These are phyloP conservation scores for Penicillium arizonense DNA, from an alignment of 495 filamentous ascomycete species.

Conservation along the genomic window DNA sequence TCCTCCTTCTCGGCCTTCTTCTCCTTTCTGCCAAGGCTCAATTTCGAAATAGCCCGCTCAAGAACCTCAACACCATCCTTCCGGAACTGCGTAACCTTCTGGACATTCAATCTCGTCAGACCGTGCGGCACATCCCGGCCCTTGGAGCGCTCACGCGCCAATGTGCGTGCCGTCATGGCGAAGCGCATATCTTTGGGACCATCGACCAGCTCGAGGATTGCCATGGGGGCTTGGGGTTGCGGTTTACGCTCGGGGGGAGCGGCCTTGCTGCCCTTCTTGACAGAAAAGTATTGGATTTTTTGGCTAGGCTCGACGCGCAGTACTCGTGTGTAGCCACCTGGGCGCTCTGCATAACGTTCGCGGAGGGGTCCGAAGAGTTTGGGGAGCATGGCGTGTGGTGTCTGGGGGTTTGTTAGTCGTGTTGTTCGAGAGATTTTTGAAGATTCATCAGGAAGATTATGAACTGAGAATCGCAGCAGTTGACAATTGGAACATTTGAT, in stretches of 20 bases:
- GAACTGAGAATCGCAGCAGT: not conserved
- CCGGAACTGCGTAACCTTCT: conserved; percentile 82
- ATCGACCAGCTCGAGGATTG: conserved; percentile 95
- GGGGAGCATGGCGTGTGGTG: conserved; percentile 66
- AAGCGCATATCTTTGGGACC: conserved; percentile 95
- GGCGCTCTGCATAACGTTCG: conserved; percentile 73
- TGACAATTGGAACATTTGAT: not conserved
- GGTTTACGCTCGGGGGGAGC: conserved; percentile 22
- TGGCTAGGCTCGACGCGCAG: conserved; percentile 76
- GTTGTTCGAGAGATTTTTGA: not conserved
- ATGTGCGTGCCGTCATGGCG: conserved; percentile 78
- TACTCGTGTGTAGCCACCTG: conserved; percentile 93
- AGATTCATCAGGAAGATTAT: not conserved
- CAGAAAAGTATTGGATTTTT: conserved; percentile 27
- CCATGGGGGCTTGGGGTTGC: conserved; percentile 77
- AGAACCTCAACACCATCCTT: conserved; percentile 62
- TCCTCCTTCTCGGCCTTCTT: conserved; percentile 8
- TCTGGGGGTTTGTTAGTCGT: conserved; percentile 37
- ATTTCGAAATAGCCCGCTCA: conserved; percentile 66
- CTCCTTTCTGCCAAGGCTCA: conserved; percentile 33
- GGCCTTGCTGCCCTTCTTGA: conserved; percentile 15
- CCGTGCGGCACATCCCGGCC: conserved; percentile 55
- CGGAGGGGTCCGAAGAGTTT: conserved; percentile 85
- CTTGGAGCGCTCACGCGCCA: conserved; percentile 60
- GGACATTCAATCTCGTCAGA: conserved; percentile 72